Evolutionary conservation across 331 rosid species (phyloP).

Genomic region (Pyrus hybrid): DNA sequence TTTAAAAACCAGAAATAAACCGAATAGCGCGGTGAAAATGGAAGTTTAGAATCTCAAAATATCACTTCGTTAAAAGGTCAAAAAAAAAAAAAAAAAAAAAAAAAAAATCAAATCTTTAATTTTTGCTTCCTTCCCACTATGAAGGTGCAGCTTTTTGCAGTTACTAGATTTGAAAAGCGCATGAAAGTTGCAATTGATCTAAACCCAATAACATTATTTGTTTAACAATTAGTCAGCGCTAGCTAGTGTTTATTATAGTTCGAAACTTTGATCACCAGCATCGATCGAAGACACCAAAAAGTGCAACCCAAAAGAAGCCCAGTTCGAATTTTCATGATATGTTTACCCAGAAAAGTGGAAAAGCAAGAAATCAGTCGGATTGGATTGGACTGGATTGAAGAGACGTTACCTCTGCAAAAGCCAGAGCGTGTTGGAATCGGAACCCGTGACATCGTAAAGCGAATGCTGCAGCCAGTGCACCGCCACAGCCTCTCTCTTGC

Average conservation of each 20-base stretch:
- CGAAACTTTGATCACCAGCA: neutral
- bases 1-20: neutral
- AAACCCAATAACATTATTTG: neutral
- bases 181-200: neutral
- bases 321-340: neutral
- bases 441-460: slow-evolving; percentile 91
- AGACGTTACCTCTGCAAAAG: slow-evolving; percentile 81
- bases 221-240: neutral
- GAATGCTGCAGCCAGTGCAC: slow-evolving; percentile 99
- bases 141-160: neutral
- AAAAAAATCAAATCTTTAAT: too few relatives aligned
- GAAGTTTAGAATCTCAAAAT: too few relatives aligned
- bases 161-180: neutral
- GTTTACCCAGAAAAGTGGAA: neutral
- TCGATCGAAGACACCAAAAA: slow-evolving; percentile 5
- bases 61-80: too few relatives aligned
- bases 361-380: slow-evolving; percentile 47
- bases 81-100: too few relatives aligned
- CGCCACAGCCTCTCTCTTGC: slow-evolving; percentile 91
- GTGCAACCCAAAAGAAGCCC: neutral
- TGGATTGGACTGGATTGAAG: neutral
- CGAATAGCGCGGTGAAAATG: too few relatives aligned
- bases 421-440: slow-evolving; percentile 83
- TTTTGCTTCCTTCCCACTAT: neutral
- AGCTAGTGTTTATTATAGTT: neutral